Conservation (phyloP, 176 grass and related monocot genomes). For the Oryza rufipogon region DNA sequence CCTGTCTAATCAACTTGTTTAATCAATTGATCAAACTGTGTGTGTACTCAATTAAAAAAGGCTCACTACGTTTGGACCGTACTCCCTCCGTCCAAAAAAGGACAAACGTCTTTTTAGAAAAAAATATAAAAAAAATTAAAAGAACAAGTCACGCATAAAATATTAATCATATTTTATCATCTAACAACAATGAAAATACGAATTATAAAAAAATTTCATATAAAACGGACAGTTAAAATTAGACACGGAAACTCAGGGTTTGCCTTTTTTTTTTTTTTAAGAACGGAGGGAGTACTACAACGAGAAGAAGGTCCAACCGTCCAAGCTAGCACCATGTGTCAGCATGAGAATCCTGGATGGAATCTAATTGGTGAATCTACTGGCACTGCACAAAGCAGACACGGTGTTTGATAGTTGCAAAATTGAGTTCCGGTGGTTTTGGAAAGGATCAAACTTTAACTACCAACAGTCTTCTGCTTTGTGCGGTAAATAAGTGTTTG, state of each 20-base stretch:
- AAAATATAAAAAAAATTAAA: no score
- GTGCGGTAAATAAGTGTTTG: not conserved
- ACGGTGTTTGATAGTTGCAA: not conserved
- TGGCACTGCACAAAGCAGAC: not conserved
- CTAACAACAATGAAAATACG: no score
- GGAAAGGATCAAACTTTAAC: not conserved
- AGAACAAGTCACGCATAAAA: no score
- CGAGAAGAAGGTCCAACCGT: not conserved
- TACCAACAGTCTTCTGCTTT: not conserved
- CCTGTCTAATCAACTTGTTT: not conserved
- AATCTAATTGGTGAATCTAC: not conserved
- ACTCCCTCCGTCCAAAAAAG: not conserved
- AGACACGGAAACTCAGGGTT: accelerated
- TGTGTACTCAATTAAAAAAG: not conserved
- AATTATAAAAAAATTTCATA: no score
- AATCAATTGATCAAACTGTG: not conserved
- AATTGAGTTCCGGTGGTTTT: not conserved
- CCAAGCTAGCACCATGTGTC: not conserved
- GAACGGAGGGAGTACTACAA: not conserved
- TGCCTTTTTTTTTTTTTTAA: no score
- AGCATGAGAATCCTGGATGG: not conserved
- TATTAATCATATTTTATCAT: no score
- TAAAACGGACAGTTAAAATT: no score
- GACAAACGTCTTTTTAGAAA: no score
- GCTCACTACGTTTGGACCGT: not conserved